Base-by-base conservation (phyloP, 176 grass and related monocot genomes). In the Oryza longistaminata region DNA sequence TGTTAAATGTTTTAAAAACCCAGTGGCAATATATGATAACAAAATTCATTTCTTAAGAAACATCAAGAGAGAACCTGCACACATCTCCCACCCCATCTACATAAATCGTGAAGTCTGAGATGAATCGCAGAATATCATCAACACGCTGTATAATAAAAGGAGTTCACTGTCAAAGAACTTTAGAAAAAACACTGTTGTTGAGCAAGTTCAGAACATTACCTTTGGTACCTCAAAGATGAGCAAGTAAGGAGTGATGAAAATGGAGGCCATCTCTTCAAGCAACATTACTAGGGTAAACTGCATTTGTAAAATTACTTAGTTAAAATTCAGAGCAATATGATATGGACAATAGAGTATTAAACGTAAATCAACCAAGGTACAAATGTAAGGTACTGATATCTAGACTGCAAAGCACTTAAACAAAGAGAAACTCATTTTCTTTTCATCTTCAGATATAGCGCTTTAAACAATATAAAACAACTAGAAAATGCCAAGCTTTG, bases 271-370 rank as follows among this genome's bases (percentile, higher is more conserved):
- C 90, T 99, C 97, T 80, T 99, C 97, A 75, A 99, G 73, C 71
- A 99, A 87, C 97, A 99, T 96, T 86, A 96, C 81, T 80, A 94
- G 88, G 16, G 97, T 99, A 79, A 96, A 99, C 97, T 99, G 88
- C 82, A 91, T 21, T 2, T n/a, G 73, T 21, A 86, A 86, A 82
- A 55, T 74, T 79, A 34, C 64, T 25, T 27, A 68, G 44, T 13
- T 13, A 77, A 72, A 67, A 31, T 67, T 68, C 81, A 85, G 27
- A 88, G 22, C 19, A 82, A 77, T n/a, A 82, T n/a, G 31, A 78
- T 35, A 52, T 66, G 7, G 33, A 65, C 43, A 10, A 65, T 49
- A 40, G 39, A 40, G 39, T 40, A 40, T 40, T 40, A 77, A 26
- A 67, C 33, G 40, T 48, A 83, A 52, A 46, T 58, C 14, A n/a